Base-by-base conservation (phyloP, 192 early-diverging fungal genomes). In the Allomyces macrogynus region DNA sequence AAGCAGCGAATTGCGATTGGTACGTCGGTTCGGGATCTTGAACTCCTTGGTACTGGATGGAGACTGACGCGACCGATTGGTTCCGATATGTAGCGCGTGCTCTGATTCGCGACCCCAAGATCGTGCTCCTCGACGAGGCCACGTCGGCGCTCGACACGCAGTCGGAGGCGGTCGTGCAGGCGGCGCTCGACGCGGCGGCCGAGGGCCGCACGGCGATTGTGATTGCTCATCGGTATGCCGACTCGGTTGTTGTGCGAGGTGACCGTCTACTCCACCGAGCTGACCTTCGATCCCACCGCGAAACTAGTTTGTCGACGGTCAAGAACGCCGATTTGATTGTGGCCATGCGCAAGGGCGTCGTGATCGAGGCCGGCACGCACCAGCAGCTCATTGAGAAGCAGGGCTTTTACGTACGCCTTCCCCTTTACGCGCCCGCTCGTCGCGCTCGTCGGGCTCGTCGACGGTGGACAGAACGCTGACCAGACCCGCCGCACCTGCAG, bases 181-280 rank as follows among this genome's bases (percentile, higher is more conserved):
- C 74, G 44, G 81, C 86, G 20, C 68, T 90, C 23, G 81, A 83
- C 62, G 68, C 64, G 7, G 80, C 78, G 11, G 57, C 75, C 8
- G 63, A 71, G 23, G 78, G 76, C 27, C 72, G 86, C 22, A 87
- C 84, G 1, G 84, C 86, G 23, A 84, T 89, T 62, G 80, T 84
- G 10, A 75, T 86, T 65, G 87, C 87, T 3, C 87, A 86, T 72
- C 78, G 93, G 54, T 40, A 40, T 7, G 32, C 7, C 4, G 32
- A 7, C 7, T 8, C 7, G 7, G 32, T 2, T 40, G 32, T 40
- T 40, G 32, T 7, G 32, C 32, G 32, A 40, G 3, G 7, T 40
- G 32, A 8, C 5, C 0, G 0, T 8, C 8, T 40, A 7, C 4
- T 40, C 32, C 32, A 40, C 32, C 32, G 32, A 40, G 7, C 32